Percentiles rank a stretch among this genome's conserved stretches.
Evolutionary conservation across 1,139 yeast genomes (phyloP).

Genomic region (Suhomyces yuchorum): DNA sequence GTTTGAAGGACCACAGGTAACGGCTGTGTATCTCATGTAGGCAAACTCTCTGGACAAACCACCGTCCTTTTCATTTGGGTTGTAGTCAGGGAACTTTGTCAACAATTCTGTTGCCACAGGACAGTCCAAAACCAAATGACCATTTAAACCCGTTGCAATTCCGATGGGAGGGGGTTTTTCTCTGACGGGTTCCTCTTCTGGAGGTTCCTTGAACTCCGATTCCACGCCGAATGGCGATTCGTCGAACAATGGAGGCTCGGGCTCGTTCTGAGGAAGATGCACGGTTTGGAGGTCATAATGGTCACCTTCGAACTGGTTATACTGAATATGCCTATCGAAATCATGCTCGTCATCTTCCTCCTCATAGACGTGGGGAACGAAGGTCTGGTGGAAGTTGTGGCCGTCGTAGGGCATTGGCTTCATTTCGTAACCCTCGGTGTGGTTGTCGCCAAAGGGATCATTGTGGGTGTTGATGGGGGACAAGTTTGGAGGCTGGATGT

Average conservation of each 20-base stretch:
- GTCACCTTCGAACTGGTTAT: conserved; percentile 46
- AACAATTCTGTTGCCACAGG: conserved; percentile 52
- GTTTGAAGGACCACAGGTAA: conserved; percentile 53
- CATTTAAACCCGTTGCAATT: conserved; percentile 45
- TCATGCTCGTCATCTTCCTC: conserved; percentile 46
- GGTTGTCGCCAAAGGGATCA: conserved; percentile 15
- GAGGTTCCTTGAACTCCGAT: conserved; percentile 30
- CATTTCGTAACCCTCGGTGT: conserved; percentile 19
- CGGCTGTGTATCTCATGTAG: conserved; percentile 53
- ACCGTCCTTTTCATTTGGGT: conserved; percentile 36
- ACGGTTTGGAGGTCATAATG: conserved; percentile 46
- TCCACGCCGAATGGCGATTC: conserved; percentile 38
- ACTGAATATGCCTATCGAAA: conserved; percentile 44
- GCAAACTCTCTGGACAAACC: conserved; percentile 50
- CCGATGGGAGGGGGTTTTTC: conserved; percentile 40
- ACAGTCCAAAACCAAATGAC: conserved; percentile 53
- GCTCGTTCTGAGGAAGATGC: conserved; percentile 24
- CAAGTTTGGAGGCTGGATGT: conserved; percentile 22
- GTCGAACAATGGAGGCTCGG: conserved; percentile 6
- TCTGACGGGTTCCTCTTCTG: conserved; percentile 34
- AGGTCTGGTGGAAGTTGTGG: conserved; percentile 35
- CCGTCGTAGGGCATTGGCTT: conserved; percentile 15
- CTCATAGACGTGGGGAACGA: conserved; percentile 50
- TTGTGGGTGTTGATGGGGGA: conserved; percentile 20
- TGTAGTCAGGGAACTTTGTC: conserved; percentile 47